Conservation (phyloP, 768 basidiomycete genomes). For the Flagelloscypha sp. region DNA sequence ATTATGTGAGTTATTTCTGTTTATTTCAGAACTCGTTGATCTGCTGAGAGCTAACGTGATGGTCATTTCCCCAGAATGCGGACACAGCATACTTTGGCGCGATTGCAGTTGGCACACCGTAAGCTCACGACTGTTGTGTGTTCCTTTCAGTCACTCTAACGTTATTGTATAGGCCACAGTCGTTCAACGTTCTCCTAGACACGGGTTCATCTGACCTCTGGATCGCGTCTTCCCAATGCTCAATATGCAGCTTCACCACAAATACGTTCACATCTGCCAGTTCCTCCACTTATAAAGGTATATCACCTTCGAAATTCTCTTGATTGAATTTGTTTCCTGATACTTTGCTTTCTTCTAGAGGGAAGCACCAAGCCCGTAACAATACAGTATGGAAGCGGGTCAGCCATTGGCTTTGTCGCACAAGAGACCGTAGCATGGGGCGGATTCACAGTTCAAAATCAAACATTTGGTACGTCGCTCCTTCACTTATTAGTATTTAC, state of each 20-base stretch:
- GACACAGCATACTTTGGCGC: no score
- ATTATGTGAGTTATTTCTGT: no score
- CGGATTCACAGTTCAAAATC: slow-evolving; percentile 31
- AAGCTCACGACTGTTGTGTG: no score
- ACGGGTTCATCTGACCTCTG: slow-evolving; percentile 41
- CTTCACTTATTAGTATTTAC: neutral
- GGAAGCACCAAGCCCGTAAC: slow-evolving; percentile 14
- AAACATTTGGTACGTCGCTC: slow-evolving; percentile 33
- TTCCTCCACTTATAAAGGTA: slow-evolving; percentile 39
- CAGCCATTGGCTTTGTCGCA: slow-evolving; percentile 30
- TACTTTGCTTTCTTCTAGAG: slow-evolving; percentile 18
- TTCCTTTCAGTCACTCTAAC: no score
- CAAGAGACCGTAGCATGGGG: slow-evolving; percentile 34
- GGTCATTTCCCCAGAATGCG: no score
- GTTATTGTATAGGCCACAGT: no score
- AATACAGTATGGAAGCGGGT: slow-evolving; percentile 37
- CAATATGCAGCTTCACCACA: neutral
- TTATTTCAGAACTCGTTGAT: no score
- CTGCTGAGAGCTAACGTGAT: no score
- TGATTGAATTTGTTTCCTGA: slow-evolving; percentile 25
- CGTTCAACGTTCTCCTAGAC: slow-evolving; percentile 57
- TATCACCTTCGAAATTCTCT: slow-evolving; percentile 43
- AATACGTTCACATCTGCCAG: no score
- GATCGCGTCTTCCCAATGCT: slow-evolving; percentile 6
- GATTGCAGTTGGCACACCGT: slow-evolving; percentile 75